Evolutionary conservation across 208 protist species (phyloP).

Genomic region (Trypanosoma theileri): DNA sequence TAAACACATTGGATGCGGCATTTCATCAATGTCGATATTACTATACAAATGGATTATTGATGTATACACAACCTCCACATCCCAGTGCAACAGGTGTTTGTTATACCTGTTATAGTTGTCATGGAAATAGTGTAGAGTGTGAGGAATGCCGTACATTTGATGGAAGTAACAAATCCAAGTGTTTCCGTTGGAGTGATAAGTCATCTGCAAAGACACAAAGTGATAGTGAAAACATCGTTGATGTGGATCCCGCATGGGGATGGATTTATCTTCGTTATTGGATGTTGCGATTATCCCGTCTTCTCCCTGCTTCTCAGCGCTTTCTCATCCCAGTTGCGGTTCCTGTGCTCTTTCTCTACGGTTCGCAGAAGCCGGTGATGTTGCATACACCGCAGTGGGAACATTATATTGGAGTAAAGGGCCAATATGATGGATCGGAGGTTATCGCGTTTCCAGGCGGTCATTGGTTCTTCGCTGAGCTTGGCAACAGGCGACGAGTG

Average conservation of each 20-base stretch:
- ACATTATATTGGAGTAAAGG: constrained; percentile 54
- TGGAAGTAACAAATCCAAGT: neutral
- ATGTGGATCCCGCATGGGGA: constrained; percentile 24
- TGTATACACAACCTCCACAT: constrained; percentile 2
- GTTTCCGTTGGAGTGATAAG: neutral
- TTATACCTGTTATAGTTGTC: constrained; percentile 7
- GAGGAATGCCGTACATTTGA: too few species aligned
- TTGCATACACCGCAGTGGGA: constrained; percentile 67
- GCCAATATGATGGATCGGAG: constrained; percentile 55
- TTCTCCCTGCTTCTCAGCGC: constrained; percentile 49
- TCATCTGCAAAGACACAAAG: neutral
- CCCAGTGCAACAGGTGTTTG: constrained; percentile 4
- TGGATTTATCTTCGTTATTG: constrained; percentile 55
- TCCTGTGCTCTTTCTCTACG: constrained; percentile 76
- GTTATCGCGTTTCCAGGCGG: constrained; percentile 65
- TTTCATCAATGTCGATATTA: constrained; percentile 17
- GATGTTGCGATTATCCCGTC: constrained; percentile 11
- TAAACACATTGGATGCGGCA: neutral
- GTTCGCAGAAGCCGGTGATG: constrained; percentile 46
- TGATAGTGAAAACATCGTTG: neutral
- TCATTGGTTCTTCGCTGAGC: constrained; percentile 82
- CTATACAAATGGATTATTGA: neutral
- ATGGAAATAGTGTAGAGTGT: too few species aligned
- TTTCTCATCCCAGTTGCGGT: constrained; percentile 59
- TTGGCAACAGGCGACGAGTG: constrained; percentile 47